Base-by-base conservation (phyloP, 495 filamentous ascomycete genomes). In the Cetradonia linearis region DNA sequence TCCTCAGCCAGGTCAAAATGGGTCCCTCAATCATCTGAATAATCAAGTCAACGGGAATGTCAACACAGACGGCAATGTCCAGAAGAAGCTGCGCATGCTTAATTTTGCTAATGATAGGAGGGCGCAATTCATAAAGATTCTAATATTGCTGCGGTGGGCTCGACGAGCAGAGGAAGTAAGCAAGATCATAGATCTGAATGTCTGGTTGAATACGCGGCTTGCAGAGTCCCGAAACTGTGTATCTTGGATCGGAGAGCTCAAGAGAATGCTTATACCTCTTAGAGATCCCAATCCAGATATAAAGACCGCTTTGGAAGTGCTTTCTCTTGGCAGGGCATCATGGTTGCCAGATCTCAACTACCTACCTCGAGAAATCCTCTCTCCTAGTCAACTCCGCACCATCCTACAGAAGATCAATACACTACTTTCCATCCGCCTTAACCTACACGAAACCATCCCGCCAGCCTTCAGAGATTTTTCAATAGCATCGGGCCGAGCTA, bases 81-180 rank as follows among this genome's bases (percentile, higher is more conserved):
- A 82, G 44, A 96, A 96, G 74, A 96, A 95, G 71, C 62, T 79
- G n/a, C 72, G 77, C 48, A 68, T 96, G 16, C 68, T 96, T 52
- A 81, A 89, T 28, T 91, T 87, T 70, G 81, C 86, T 6, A 76
- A 85, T 54, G 70, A 75, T 13, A 80, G 80, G 46, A 74, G 86
- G 60, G 81, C 80, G 18, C 83, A 84, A 60, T 97, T 94, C 73
- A 89, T 93, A 68, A 96, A 98, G 72, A 78, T 88, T 18, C 78
- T 96, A 14, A 89, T 97, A 18, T 82, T 98, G 42, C 82, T 84
- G 3, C 84, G 87, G 68, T 98, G 93, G 93, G 86, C 86, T 69
- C 81, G 84, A 63, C 87, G 89, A 66, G 85, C 84, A 30, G 77
- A 79, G 31, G 81, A 86, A 55, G 85, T 97, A 38, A 85, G 84